Base-by-base conservation (phyloP, 345 rosid genomes). In the Jatropha curcas region DNA sequence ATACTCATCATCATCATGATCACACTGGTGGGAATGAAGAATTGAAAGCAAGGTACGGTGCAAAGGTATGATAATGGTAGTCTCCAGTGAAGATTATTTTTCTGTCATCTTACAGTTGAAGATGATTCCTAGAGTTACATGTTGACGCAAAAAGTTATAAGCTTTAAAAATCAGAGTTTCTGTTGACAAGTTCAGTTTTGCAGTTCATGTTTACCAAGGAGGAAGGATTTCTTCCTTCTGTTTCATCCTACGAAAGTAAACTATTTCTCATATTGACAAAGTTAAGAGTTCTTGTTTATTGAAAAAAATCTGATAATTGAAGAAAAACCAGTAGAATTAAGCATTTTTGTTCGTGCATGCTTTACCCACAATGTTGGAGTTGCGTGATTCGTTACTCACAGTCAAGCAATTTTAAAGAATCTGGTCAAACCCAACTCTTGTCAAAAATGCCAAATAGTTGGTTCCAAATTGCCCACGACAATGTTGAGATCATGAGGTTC, bases 31-130 rank as follows among this genome's bases (percentile, higher is more conserved):
- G 99, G 67, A 96, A 96, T 78, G 73, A 82, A 66, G 98, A 91
- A 74, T 81, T 96, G 86, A 96, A 96, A 89, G 97, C 89, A 78
- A 93, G 87, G 86, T 96, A 88, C 19, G 99, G 99, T 68, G 98
- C 99, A 35, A 93, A 96, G 99, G 98, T 96, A 93, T 69, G 90
- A 62, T 50, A 67, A 71, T 50, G 39, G 67, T 76, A 22, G 72
- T 67, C 58, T 28, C 64, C 37, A 53, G 57, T 50, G 12, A 50
- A 50, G 25, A 16, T 77, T 57, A 4, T 28, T 22, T 13, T 59
- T 41, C 55, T 59, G 41, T 25, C 7, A 22, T 19, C 57, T 56
- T 25, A 5, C 22, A 13, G 41, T 41, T 31, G 37, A 28, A 14
- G 27, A 24, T 43, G 43, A 24, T 48, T 57, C 7, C 33, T 27